Evolutionary conservation across 2,329 filamentous ascomycete genomes (phyloP), one percentile per base, ranked within the genome.

Genomic region (Aspergillus alliaceus): DNA sequence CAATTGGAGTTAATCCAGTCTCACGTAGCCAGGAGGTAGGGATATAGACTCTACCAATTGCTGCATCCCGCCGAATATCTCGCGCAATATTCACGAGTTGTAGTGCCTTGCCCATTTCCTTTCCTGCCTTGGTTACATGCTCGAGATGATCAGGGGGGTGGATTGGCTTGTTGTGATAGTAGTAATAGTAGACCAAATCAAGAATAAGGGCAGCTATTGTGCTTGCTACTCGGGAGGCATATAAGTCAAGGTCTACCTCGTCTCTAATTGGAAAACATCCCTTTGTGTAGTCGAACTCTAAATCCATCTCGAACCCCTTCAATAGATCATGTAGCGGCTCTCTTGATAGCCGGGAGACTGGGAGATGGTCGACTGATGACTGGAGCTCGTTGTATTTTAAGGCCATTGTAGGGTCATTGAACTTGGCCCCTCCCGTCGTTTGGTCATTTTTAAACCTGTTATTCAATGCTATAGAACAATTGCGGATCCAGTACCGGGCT

Each of bases 31-130:
- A 91, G 0, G 75, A 72, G 0, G 78, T 77, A 0, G 89, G 89
- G 4, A 91, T 74, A 67, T 92, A 92, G 8, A 90, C 87, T 6
- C 89, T 82, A 1, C 80, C 80, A 34, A 89, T 84, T 15, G 76
- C 73, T 0, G 89, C 86, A 64, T 91, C 89, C 3, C 85, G 84
- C 3, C 76, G 72, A 15, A 91, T 86, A 65, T 92, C 89, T 24
- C 89, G 85, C 3, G 88, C 86, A 60, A 92, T 90, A 66, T 92
- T 92, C 65, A 90, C 84, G 64, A 88, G 90, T 66, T 92, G 89
- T 20, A 91, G 75, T 1, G 89, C 88, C 32, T 88, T 81, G 0
- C 89, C 89, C 88, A 91, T 91, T 1, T 40, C 12, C 12, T 46
- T 39, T 2, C 48, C 60, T 15, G 25, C 80, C 77, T 3, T 15